phyloP scores from a whole-genome alignment of 805 yeast genomes.

The Diddensiella transvaalensis region DNA sequence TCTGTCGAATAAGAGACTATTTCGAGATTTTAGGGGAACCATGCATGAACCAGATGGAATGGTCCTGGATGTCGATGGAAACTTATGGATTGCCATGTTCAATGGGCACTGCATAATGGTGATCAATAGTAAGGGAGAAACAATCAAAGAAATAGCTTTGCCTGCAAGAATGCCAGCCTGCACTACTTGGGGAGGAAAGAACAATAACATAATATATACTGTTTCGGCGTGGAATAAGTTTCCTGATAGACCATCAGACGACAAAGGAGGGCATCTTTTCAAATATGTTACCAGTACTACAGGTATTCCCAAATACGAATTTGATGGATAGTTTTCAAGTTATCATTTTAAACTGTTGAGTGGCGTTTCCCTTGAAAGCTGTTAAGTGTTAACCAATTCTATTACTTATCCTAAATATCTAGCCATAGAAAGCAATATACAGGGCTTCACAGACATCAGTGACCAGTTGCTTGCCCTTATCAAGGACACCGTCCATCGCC shows the following conservation, averaged over 20 bases:
- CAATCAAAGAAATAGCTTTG: slow-evolving; percentile 20
- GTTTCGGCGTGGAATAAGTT: slow-evolving; percentile 27
- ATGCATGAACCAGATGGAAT: slow-evolving; percentile 27
- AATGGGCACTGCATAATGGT: slow-evolving; percentile 27
- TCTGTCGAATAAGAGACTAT: slow-evolving; percentile 33
- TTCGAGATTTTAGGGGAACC: slow-evolving; percentile 26
- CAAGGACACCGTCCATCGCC: slow-evolving; percentile 43
- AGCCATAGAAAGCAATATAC: slow-evolving; percentile 7
- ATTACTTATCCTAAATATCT: slow-evolving; percentile 28
- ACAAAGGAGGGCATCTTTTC: slow-evolving; percentile 35
- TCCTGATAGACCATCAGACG: slow-evolving; percentile 14
- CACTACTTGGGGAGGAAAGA: slow-evolving; percentile 37
- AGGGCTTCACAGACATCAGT: slow-evolving; percentile 15
- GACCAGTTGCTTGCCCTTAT: slow-evolving; percentile 14
- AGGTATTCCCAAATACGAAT: slow-evolving; percentile 32
- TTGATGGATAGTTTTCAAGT: slow-evolving; percentile 31
- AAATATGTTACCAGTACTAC: slow-evolving; percentile 25
- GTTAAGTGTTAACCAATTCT: too few species aligned
- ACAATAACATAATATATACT: slow-evolving; percentile 29
- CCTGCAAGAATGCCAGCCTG: slow-evolving; percentile 31
- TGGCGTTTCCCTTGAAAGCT: too few species aligned
- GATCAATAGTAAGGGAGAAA: slow-evolving; percentile 26
- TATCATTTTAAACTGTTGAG: too few species aligned
- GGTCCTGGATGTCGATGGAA: slow-evolving; percentile 26
- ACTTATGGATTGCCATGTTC: slow-evolving; percentile 29